Conservation (phyloP, 148 eudicot species). For the Rheum nobile region DNA sequence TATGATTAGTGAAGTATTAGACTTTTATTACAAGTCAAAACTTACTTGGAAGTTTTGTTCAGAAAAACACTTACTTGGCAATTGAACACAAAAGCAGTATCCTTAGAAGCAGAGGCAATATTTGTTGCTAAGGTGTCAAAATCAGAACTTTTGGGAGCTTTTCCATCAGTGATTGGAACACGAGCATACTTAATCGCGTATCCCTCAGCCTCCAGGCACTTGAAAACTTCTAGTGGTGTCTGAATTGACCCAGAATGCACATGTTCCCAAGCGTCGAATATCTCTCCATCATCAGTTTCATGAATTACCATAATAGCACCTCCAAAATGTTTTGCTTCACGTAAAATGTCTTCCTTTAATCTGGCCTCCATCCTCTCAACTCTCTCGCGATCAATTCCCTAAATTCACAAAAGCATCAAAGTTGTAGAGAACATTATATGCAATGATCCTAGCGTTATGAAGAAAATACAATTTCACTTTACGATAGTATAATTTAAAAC, state of each 20-base stretch:
- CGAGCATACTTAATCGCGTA: constrained; percentile 86
- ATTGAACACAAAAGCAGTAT: constrained; percentile 94
- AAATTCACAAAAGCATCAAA: background rate
- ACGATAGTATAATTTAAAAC: background rate
- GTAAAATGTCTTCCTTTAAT: constrained; percentile 73
- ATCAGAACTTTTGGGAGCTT: constrained; percentile 96
- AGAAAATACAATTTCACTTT: background rate
- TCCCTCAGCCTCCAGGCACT: constrained; percentile 59
- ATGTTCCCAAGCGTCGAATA: constrained; percentile 87
- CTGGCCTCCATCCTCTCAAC: constrained; percentile 94
- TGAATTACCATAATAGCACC: constrained; percentile 97
- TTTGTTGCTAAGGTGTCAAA: constrained; percentile 67
- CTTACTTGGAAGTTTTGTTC: constrained; percentile 63
- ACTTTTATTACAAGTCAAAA: background rate
- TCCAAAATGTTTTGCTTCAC: constrained; percentile 65
- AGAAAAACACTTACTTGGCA: constrained; percentile 55
- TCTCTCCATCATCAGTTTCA: constrained; percentile 77
- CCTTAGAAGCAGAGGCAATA: constrained; percentile 65
- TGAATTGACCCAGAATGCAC: constrained; percentile 54
- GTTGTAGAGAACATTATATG: background rate
- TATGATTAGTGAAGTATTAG: background rate
- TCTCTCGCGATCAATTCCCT: constrained; percentile 93
- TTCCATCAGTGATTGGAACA: constrained; percentile 98
- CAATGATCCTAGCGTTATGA: background rate
- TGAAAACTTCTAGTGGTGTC: constrained; percentile 86